Base-by-base conservation (phyloP, 495 filamentous ascomycete species). In the Corynascus novoguineensis region DNA sequence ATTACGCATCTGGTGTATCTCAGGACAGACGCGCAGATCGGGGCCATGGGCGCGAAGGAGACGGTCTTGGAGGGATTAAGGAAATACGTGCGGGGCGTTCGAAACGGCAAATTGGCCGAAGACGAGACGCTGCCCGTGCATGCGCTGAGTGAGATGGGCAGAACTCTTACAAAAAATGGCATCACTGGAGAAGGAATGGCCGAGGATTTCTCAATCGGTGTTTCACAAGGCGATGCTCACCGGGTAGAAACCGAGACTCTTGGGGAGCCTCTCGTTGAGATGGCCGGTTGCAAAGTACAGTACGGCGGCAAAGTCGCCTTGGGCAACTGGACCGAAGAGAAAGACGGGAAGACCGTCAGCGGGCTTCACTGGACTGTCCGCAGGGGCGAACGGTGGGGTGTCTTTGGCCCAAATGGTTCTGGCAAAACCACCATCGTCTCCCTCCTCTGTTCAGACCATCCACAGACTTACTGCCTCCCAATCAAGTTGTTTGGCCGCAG, bases 351-450 rank as follows among this genome's bases (percentile, higher is more conserved):
- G 24, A 21, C 56, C 5, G 71, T 74, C 40, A 60, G 78, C 1
- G 90, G 90, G 2, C 77, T 96, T 0, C 81, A 83, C 68, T 97
- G 93, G 92, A 87, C 77, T 12, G 83, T 97, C 12, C 81, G 85
- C 24, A 82, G 83, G 35, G 91, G 92, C 4, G 82, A 96, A 62
- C 81, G 90, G 58, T 97, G 91, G 90, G 92, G 86, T 0, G 78
- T 97, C 38, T 88, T 97, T 63, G 93, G 93, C 1, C 83, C 92
- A 14, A 97, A 97, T 64, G 93, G 86, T 19, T 88, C 85, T 12
- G 88, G 88, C 9, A 98, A 98, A 72, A 97, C 93, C 0, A 98
- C 93, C 0, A 76, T 98, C 48, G 79, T 96, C 15, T 93, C 91
- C 2, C 76, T 98, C 14, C 87, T 98, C 59, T 93, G 89, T 34